phyloP scores from a whole-genome alignment of 257 asterid species.

The Coffea eugenioides region DNA sequence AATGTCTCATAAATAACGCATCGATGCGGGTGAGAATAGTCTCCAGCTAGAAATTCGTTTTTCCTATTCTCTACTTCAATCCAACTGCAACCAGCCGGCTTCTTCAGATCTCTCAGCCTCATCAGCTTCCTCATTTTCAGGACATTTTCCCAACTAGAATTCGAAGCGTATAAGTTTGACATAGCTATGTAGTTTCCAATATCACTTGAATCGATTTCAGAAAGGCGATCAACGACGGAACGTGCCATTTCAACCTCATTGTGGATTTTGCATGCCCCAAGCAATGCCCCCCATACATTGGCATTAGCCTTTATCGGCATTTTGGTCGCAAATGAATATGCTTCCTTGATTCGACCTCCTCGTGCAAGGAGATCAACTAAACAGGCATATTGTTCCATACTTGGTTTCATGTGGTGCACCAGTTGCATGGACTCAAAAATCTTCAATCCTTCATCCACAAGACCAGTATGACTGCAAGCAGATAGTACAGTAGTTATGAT shows the following conservation, averaged over 20 bases:
- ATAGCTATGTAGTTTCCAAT: constrained; percentile 68
- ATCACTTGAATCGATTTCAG: constrained; percentile 38
- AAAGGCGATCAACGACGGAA: constrained; percentile 46
- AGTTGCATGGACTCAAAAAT: constrained; percentile 55
- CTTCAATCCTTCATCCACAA: constrained; percentile 59
- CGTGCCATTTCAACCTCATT: constrained; percentile 58
- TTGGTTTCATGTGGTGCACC: constrained; percentile 54
- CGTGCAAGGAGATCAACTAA: constrained; percentile 83
- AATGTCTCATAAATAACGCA: constrained; percentile 42
- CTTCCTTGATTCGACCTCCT: constrained; percentile 65
- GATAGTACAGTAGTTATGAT: constrained; percentile 68
- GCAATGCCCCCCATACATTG: constrained; percentile 68
- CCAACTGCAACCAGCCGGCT: constrained; percentile 97
- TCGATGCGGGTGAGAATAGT: constrained; percentile 60
- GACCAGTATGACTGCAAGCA: constrained; percentile 87
- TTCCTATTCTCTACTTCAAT: constrained; percentile 63
- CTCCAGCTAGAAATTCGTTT: constrained; percentile 69
- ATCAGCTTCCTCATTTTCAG: constrained; percentile 68
- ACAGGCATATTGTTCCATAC: constrained; percentile 79
- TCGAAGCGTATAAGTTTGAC: constrained; percentile 76
- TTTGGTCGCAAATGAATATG: constrained; percentile 46
- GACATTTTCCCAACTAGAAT: constrained; percentile 81
- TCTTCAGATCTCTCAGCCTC: constrained; percentile 64
- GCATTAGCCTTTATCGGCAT: constrained; percentile 66
- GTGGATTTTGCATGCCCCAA: constrained; percentile 73